phyloP scores from a whole-genome alignment of 139 green algal species.

The Pseudopediastrum boryanum region DNA sequence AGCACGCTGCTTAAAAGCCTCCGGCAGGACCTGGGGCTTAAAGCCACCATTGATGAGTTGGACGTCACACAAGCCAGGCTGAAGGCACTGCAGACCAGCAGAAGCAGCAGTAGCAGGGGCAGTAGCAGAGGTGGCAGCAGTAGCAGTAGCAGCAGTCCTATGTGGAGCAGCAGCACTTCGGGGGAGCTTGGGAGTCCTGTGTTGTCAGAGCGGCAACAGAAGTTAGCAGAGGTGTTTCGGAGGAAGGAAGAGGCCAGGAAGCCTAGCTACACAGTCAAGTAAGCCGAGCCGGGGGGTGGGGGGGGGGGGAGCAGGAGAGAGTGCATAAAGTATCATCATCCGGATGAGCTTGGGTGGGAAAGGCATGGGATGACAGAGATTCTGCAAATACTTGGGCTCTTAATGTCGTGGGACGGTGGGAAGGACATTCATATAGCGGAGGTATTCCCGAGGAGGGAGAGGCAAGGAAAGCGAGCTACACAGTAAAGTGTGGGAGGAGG shows the following conservation, averaged over 20 bases:
- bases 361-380: too few relatives aligned
- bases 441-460: too few relatives aligned
- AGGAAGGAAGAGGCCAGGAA: background rate
- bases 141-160: slow-evolving; percentile 6
- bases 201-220: slow-evolving; percentile 11
- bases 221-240: slow-evolving; percentile 9
- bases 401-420: too few relatives aligned
- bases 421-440: too few relatives aligned
- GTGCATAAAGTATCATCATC: too few relatives aligned
- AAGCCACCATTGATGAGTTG: slow-evolving; percentile 21
- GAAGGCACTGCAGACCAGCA: too few relatives aligned
- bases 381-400: too few relatives aligned
- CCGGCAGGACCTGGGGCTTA: background rate
- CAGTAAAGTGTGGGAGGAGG: too few relatives aligned
- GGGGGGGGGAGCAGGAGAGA: too few relatives aligned
- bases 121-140: slow-evolving; percentile 2
- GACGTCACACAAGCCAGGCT: slow-evolving; percentile 1
- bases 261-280: slow-evolving; percentile 12
- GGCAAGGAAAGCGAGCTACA: too few relatives aligned
- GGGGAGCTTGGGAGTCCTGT: slow-evolving; percentile 18
- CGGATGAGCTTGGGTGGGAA: too few relatives aligned
- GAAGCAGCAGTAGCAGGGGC: background rate
- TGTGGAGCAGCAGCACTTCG: slow-evolving; percentile 2
- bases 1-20: slow-evolving; percentile 1
- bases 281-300: too few relatives aligned